Evolutionary conservation across 1,139 yeast species (phyloP), one percentile per base, ranked within the genome.

Genomic region (Diutina catenulata): DNA sequence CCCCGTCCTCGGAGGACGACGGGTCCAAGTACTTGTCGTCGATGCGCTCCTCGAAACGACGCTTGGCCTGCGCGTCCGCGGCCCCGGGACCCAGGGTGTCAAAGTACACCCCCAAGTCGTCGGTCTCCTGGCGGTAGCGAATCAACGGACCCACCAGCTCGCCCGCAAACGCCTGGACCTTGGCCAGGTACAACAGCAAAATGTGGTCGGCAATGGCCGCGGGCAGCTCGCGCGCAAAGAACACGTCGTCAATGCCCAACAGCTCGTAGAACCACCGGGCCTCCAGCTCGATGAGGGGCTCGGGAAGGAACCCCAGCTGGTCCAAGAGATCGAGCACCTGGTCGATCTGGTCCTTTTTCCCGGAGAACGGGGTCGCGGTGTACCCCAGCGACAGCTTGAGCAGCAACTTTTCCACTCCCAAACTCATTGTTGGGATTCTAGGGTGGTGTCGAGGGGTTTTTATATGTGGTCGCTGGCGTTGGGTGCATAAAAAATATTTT

Each of bases 31-130:
- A 88, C 52, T 70, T 67, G 49, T 80, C 84, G 57, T 91, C 97
- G 45, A 91, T 84, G 47, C 79, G 66, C 45, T 70, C 68, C 56
- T 81, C 87, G 48, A 70, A 70, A 4, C 35, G 35, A n/a, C 35
- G 35, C 45, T 62, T 57, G 46, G 64, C 63, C 43, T 68, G 47
- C 40, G 55, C 49, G 46, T 60, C 59, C 41, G 60, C 56, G 27
- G 50, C 50, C 26, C 43, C 44, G 10, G 44, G 68, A 8, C 16
- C 24, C 22, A 74, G 63, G 23, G 93, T 76, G 55, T 86, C 95
- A 56, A 91, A 86, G 59, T 82, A 91, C 21, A 87, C 94, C 1
- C 95, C 96, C 52, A 87, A 95, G 55, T 82, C 91, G 14, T 76
- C 81, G 38, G 75, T 73, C 56, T 83, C 93, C 44, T 84, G 68